Evolutionary conservation across 1,284 basidiomycete genomes (phyloP), one percentile per base, ranked within the genome.

Genomic region (Tremellales sp.): DNA sequence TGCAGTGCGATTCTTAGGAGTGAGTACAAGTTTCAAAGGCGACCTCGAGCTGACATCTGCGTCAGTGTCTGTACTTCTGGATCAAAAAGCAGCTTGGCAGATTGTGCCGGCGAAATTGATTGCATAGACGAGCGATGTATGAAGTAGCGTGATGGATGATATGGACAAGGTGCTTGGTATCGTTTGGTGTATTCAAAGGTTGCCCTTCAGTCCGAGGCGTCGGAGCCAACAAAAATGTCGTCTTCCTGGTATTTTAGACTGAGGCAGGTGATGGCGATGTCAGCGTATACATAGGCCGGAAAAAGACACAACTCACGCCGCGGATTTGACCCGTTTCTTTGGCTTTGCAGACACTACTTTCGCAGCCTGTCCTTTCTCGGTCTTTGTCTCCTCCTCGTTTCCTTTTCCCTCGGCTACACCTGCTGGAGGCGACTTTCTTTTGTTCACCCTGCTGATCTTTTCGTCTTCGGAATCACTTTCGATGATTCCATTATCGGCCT

Each of bases 1-100:
- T 5, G 72, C 81, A 34, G 81, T 97, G 57, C 81, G 91, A 36
- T 93, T 97, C 71, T 52, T 74, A 31, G 89, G 89, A 60, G 88
- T 91, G 71, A 65, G 87, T 81, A 9, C 10, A 2, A 31, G 21
- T 9, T 12, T 33, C 25, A 3, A 22, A 25, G 24, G 35, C n/a
- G 16, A 31, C 31, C 14, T 5, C 25, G 24, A 8, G 21, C 16
- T 10, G 16, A 6, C 12, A 25, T 32, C 22, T 36, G 9, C 10
- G 9, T 16, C 18, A 68, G 60, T 68, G 61, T 48, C 27, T 68
- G 26, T 65, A 54, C 35, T 70, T 62, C 45, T 68, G 60, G 61
- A 29, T 57, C n/a, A 48, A 45, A 4, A 50, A 65, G 40, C 65
- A 68, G 43, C 16, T 65, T 16, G 63, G 64, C 10, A 43, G 42